Evolutionary conservation across 2,329 filamentous ascomycete genomes (phyloP), one percentile per base, ranked within the genome.

Genomic region (Aspergillus sp.): DNA sequence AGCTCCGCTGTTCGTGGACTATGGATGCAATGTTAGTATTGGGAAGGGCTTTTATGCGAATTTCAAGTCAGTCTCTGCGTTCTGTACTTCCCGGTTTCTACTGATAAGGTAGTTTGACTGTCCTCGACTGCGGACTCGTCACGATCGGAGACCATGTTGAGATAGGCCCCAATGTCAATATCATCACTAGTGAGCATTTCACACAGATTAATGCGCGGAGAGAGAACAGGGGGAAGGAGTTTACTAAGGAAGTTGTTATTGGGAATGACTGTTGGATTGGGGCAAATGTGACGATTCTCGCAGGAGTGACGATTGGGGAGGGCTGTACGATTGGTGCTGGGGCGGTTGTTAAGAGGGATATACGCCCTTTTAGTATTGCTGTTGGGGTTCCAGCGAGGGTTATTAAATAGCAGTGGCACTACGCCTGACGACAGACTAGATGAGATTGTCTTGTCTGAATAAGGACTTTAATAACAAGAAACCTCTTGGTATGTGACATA

Each of bases 231-330:
- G 45, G 44, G 6, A 52, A 50, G 17, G 82, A 84, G 59, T 84
- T 79, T 55, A 79, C 78, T 0, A 68, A 73, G 23, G 76, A 76
- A 0, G 76, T 84, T 0, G 71, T 68, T 5, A 80, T 84, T 39
- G 80, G 78, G 4, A 68, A 77, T 37, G 78, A 80, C 43, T 79
- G 74, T 57, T 78, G 80, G 80, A 79, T 83, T 56, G 80, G 80
- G 0, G 80, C 76, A 0, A 77, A 78, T 61, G 78, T 76, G 2
- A 70, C 73, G 2, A 73, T 79, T 44, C 60, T 79, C 6, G 73
- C 77, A 0, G 76, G 77, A 1, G 75, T 79, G 0, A 73, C 67
- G 1, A 77, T 79, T 46, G 77, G 77, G 0, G 61, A 72, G 23
- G 77, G 77, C 0, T 72, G 64, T 27, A 79, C 76, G 0, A 67